A percentile compares a stretch with the other conserved stretches of the same genome.
Conservation (phyloP, 805 yeast genomes). For the Yamadazyma laniorum region DNA sequence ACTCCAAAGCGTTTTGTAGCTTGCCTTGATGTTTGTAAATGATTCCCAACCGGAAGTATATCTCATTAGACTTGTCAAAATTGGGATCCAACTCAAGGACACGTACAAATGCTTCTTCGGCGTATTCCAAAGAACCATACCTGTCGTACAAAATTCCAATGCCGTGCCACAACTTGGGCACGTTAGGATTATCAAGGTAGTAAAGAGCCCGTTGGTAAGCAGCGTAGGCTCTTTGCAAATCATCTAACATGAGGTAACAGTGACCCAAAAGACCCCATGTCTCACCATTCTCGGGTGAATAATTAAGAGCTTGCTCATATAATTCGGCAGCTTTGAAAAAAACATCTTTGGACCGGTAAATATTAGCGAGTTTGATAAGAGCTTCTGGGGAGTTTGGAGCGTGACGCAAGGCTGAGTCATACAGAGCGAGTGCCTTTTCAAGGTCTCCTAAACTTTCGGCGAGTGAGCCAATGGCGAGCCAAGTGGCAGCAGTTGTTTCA, state of each 20-base stretch:
- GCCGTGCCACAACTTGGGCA: slow-evolving; percentile 98
- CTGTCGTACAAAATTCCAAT: slow-evolving; percentile 95
- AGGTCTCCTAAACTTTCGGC: slow-evolving; percentile 89
- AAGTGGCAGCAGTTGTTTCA: slow-evolving; percentile 72
- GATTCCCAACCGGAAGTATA: slow-evolving; percentile 93
- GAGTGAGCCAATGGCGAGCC: slow-evolving; percentile 85
- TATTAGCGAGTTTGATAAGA: slow-evolving; percentile 79
- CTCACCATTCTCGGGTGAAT: slow-evolving; percentile 87
- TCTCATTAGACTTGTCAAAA: slow-evolving; percentile 94
- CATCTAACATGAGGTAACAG: slow-evolving; percentile 95
- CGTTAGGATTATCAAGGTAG: slow-evolving; percentile 88
- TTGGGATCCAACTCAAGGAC: slow-evolving; percentile 94
- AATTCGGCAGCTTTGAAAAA: slow-evolving; percentile 93
- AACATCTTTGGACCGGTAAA: slow-evolving; percentile 84
- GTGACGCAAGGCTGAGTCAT: slow-evolving; percentile 82
- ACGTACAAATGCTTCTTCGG: slow-evolving; percentile 97
- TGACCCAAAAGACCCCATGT: slow-evolving; percentile 97
- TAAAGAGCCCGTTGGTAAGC: slow-evolving; percentile 96
- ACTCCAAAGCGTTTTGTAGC: slow-evolving; percentile 82
- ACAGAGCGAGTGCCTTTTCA: slow-evolving; percentile 85
- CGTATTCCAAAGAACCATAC: slow-evolving; percentile 93
- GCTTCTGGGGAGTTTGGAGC: slow-evolving; percentile 85
- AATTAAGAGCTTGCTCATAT: slow-evolving; percentile 80
- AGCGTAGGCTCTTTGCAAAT: slow-evolving; percentile 89
- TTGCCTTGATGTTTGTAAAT: slow-evolving; percentile 94